Base-by-base conservation (phyloP, 2,329 filamentous ascomycete genomes). In the Colletotrichum echinochloae region DNA sequence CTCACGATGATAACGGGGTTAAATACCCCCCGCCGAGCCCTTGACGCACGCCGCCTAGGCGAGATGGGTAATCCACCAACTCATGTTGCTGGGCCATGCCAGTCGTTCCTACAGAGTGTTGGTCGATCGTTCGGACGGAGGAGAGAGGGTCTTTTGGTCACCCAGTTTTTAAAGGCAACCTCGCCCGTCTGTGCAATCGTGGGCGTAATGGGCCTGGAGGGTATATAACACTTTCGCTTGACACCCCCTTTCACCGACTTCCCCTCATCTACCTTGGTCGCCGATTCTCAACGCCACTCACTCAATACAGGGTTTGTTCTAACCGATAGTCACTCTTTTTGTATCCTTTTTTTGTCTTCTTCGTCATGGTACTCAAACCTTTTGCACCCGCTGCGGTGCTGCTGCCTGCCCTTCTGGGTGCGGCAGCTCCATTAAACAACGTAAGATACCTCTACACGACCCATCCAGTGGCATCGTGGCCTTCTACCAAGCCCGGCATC, bases 361-460 rank as follows among this genome's bases (percentile, higher is more conserved):
- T 44, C 64, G 68, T 64, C 68, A 71, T 67, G 64, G 68, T 68
- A 59, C 46, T 37, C 68, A 71, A 60, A 64, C 26, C 54, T 48
- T 18, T 59, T 26, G 51, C 37, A 52, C 44, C 57, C 59, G 68
- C 46, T 63, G 57, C 57, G 51, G 64, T 57, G 67, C 64, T 71
- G 44, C 52, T 71, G 37, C 54, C 57, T 39, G 65, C 44, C 59
- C 44, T 54, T 67, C 52, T 71, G 28, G 64, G 59, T 55, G 44
- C 68, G 52, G 68, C 64, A 23, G 44, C 51, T 54, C 64, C 57
- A n/a, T 20, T 9, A 48, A 66, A 52, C 49, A 23, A 55, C 28
- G 67, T 66, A 44, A 70, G 67, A 37, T 20, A n/a, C n/a, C n/a
- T n/a, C n/a, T n/a, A n/a, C n/a, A n/a, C n/a, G n/a, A 23, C 8